Percentiles rank a stretch among this genome's conserved stretches.
Evolutionary conservation across 768 basidiomycete genomes (phyloP).

Genomic region (Tylopilus felleus): DNA sequence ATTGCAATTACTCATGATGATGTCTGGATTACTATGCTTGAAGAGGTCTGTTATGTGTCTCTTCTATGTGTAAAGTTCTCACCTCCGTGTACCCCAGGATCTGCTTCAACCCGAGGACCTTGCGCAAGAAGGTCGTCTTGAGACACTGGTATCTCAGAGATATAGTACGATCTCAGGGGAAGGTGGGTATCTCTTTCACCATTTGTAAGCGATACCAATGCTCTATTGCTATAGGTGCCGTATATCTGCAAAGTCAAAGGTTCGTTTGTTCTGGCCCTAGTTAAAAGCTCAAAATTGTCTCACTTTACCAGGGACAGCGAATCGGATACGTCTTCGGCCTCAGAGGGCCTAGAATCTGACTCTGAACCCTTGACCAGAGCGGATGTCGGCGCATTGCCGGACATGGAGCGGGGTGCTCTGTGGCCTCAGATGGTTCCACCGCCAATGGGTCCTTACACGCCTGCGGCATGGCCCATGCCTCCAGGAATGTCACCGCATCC

Average conservation of each 20-base stretch:
- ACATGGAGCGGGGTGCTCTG: too few species aligned
- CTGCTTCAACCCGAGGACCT: constrained; percentile 1
- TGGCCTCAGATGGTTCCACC: constrained; percentile 21
- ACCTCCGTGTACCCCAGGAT: background rate
- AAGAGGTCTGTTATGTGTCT: background rate
- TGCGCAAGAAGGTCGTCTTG: background rate
- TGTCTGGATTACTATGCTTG: constrained; percentile 5
- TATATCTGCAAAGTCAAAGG: constrained; percentile 13
- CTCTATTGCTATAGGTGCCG: background rate
- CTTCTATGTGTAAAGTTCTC: background rate
- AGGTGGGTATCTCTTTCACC: background rate
- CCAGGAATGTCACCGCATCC: constrained; percentile 25
- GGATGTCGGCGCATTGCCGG: too few species aligned
- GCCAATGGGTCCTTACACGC: constrained; percentile 21
- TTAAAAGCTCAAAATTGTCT: background rate
- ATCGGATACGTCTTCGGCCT: background rate
- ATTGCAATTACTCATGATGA: constrained; percentile 5
- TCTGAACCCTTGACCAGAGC: too few species aligned
- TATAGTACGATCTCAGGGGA: background rate
- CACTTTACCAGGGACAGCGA: background rate
- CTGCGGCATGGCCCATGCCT: constrained; percentile 28
- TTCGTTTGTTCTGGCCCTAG: background rate
- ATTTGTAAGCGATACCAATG: background rate
- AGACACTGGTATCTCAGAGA: background rate
- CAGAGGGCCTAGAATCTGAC: too few species aligned